These are phyloP conservation scores for Pontederia paniculata DNA, from an alignment of 176 grass and related monocot species.

Conservation along the genomic window DNA sequence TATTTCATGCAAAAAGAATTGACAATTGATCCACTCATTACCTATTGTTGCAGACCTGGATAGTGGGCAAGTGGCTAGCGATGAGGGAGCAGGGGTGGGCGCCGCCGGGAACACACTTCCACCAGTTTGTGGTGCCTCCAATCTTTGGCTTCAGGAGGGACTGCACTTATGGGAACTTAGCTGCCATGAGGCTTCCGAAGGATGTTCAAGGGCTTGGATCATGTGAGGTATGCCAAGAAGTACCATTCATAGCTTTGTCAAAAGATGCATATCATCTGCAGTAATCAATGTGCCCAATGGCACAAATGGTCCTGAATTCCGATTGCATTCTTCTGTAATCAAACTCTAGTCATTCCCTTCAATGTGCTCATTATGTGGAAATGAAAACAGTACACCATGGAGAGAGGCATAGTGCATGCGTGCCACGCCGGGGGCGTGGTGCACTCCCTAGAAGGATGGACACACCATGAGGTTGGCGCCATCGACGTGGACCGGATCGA, in stretches of 20 bases:
- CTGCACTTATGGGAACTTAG: slow-evolving; percentile 84
- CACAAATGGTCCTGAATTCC: background rate
- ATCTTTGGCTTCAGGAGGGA: slow-evolving; percentile 68
- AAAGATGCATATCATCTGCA: no score
- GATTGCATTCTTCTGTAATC: background rate
- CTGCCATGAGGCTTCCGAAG: slow-evolving; percentile 86
- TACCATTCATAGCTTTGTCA: no score
- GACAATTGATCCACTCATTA: background rate
- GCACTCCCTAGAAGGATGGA: slow-evolving; percentile 83
- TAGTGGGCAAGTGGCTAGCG: slow-evolving; percentile 89
- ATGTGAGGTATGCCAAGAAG: slow-evolving; percentile 52
- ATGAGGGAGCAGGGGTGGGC: slow-evolving; percentile 76
- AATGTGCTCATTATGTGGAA: background rate
- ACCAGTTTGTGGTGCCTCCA: slow-evolving; percentile 95
- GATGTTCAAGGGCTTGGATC: slow-evolving; percentile 66
- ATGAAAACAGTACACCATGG: slow-evolving; percentile 72
- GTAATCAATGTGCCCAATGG: background rate
- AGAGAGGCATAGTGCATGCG: slow-evolving; percentile 83
- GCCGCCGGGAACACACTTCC: slow-evolving; percentile 74
- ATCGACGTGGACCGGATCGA: slow-evolving; percentile 82
- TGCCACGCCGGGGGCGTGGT: slow-evolving; percentile 96
- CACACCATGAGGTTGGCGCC: slow-evolving; percentile 89
- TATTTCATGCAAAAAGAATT: background rate
- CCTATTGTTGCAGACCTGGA: slow-evolving; percentile 49
- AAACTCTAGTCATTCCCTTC: no score